Percentiles rank a stretch among this genome's conserved stretches.
Evolutionary conservation across 495 filamentous ascomycete genomes (phyloP).

Genomic region (Lophiotrema nucula): DNA sequence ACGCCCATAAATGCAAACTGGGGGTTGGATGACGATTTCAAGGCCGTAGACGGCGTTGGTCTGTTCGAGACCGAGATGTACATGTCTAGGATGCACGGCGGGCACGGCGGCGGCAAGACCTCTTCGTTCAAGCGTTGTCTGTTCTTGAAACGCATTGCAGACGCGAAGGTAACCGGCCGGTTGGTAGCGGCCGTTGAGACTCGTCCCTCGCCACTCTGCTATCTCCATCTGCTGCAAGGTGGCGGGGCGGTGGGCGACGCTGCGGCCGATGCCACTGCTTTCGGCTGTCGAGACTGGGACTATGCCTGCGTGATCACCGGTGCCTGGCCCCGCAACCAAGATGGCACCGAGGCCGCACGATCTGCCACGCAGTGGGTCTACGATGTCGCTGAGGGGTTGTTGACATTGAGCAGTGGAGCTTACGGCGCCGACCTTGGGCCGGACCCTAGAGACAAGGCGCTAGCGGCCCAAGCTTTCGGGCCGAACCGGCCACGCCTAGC

Average conservation of each 20-base stretch:
- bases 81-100: slow-evolving; percentile 60
- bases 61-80: slow-evolving; percentile 64
- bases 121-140: slow-evolving; percentile 66
- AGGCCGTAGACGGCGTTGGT: slow-evolving; percentile 49
- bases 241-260: slow-evolving; percentile 54
- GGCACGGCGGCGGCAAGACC: slow-evolving; percentile 58
- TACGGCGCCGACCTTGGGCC: slow-evolving; percentile 64
- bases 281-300: slow-evolving; percentile 63
- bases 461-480: slow-evolving; percentile 59
- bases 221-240: slow-evolving; percentile 64
- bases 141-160: slow-evolving; percentile 56
- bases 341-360: slow-evolving; percentile 49
- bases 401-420: slow-evolving; percentile 53
- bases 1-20: background rate
- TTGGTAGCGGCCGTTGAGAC: slow-evolving; percentile 49
- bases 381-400: slow-evolving; percentile 46
- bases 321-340: slow-evolving; percentile 58
- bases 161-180: slow-evolving; percentile 39
- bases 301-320: slow-evolving; percentile 66
- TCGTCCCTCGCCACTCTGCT: slow-evolving; percentile 57
- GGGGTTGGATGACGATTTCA: slow-evolving; percentile 35
- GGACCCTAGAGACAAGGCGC: slow-evolving; percentile 55
- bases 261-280: slow-evolving; percentile 53
- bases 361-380: slow-evolving; percentile 58
- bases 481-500: slow-evolving; percentile 52